These are phyloP conservation scores for Mrakiaceae sp. DNA, from an alignment of 1,284 basidiomycete genomes.

Conservation along the genomic window DNA sequence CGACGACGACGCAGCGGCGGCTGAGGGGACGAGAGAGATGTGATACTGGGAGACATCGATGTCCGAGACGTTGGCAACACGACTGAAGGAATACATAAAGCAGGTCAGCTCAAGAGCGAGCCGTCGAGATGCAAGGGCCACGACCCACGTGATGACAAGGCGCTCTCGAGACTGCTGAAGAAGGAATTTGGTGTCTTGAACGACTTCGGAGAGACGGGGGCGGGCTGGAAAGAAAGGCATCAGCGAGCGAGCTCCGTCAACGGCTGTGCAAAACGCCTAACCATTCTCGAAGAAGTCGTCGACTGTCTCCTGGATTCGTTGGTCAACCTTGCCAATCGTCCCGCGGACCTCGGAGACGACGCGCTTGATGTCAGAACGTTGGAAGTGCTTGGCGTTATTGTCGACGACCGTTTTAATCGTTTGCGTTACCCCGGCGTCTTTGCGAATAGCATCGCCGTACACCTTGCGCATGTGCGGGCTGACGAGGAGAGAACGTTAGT, in stretches of 20 bases:
- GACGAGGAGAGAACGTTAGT: conserved; percentile 5
- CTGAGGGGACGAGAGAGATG: conserved; percentile 48
- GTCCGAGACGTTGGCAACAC: conserved; percentile 64
- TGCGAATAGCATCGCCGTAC: conserved; percentile 82
- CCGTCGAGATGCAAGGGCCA: conserved; percentile 2
- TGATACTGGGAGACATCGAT: conserved; percentile 71
- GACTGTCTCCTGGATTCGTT: conserved; percentile 76
- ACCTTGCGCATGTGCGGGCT: conserved; percentile 96
- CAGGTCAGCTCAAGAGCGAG: conserved; percentile 2
- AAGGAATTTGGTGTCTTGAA: conserved; percentile 83
- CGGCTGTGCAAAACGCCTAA: conserved; percentile 35
- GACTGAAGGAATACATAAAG: conserved; percentile 40
- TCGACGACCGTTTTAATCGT: conserved; percentile 84
- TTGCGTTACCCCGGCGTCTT: conserved; percentile 92
- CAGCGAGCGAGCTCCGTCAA: conserved; percentile 29
- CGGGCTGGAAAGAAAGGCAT: conserved; percentile 40
- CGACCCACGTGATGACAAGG: conserved; percentile 69
- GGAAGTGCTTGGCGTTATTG: conserved; percentile 61
- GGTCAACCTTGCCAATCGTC: conserved; percentile 87
- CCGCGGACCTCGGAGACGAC: conserved; percentile 83
- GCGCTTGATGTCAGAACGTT: conserved; percentile 57
- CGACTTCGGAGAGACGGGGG: conserved; percentile 60
- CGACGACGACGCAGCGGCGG: conserved; percentile 28
- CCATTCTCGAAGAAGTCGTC: conserved; percentile 87
- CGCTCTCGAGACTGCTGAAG: conserved; percentile 82